A percentile compares a stretch with the other conserved stretches of the same genome.
These are phyloP conservation scores for Colletotrichum camelliae DNA, from an alignment of 2,329 filamentous ascomycete genomes.

Conservation along the genomic window DNA sequence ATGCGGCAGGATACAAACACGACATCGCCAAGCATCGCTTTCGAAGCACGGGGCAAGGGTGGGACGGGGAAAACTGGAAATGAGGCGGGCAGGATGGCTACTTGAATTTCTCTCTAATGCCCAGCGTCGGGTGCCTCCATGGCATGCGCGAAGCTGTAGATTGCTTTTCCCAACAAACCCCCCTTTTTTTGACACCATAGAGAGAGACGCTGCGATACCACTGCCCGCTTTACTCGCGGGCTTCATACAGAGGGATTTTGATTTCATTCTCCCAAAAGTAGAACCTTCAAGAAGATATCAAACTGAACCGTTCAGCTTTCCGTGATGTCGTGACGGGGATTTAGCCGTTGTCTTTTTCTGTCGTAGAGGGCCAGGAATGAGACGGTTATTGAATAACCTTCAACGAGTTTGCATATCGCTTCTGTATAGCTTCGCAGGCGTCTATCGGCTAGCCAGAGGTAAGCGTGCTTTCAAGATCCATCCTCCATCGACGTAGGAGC, in stretches of 20 bases:
- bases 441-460: neutral
- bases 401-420: neutral
- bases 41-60: neutral
- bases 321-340: neutral
- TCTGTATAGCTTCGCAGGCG: neutral
- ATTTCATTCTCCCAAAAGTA: neutral
- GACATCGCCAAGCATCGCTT: neutral
- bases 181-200: neutral
- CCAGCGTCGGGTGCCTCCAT: neutral
- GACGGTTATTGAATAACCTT: neutral
- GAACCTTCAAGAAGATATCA: neutral
- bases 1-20: neutral
- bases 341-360: neutral
- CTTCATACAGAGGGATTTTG: neutral
- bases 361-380: neutral
- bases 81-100: neutral
- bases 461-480: neutral
- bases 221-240: neutral
- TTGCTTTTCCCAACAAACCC: neutral
- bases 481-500: neutral
- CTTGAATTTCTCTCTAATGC: neutral
- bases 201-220: neutral
- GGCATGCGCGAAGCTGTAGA: neutral
- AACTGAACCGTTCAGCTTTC: neutral
- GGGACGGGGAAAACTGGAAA: neutral